A percentile compares a stretch with the other conserved stretches of the same genome.
phyloP scores from a whole-genome alignment of 2,329 filamentous ascomycete species.

The Alternaria incomplexa region DNA sequence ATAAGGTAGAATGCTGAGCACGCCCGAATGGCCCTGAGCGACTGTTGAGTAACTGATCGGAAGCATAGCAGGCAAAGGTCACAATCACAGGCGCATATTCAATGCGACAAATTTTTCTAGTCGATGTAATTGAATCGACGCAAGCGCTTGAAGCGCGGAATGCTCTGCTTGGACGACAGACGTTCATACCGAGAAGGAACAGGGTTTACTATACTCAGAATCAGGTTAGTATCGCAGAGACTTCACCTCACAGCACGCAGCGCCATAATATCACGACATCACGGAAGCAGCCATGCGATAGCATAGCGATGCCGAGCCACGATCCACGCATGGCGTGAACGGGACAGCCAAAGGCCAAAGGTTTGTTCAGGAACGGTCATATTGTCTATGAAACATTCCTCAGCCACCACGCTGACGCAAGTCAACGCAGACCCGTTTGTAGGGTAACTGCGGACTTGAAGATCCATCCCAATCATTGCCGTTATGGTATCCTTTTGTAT shows the following conservation, averaged over 20 bases:
- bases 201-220: neutral
- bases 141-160: neutral
- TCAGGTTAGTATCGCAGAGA: neutral
- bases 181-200: neutral
- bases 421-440: conserved; percentile 24
- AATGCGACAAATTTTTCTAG: neutral
- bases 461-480: conserved; percentile 27
- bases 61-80: neutral
- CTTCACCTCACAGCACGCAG: neutral
- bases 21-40: too few relatives aligned
- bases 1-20: too few relatives aligned
- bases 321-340: neutral
- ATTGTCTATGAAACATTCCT: conserved; percentile 55
- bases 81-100: neutral
- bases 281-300: neutral
- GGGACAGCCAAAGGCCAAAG: conserved; percentile 20
- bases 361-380: conserved; percentile 61
- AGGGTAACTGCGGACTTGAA: conserved; percentile 35
- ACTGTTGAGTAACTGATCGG: too few relatives aligned
- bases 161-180: neutral
- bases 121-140: neutral
- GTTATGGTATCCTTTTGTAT: conserved; percentile 37
- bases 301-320: neutral
- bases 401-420: conserved; percentile 58
- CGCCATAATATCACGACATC: conserved; percentile 1